Evolutionary conservation across 306 rosid genomes (phyloP), one percentile per base, ranked within the genome.

Genomic region (Lathyrus oleraceus): DNA sequence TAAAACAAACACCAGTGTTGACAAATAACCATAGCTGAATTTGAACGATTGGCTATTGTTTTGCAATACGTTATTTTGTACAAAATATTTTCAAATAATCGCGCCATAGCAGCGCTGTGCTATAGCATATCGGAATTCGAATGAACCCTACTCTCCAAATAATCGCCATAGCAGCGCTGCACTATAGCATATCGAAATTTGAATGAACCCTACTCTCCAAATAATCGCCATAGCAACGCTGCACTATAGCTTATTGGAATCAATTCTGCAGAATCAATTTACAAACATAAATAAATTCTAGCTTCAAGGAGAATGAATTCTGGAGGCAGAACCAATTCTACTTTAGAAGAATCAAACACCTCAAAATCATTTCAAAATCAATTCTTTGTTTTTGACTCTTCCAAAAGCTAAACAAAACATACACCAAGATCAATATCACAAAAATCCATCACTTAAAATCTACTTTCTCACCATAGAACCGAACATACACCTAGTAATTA

Each of bases 1-100:
- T 38, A 74, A 36, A 20, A 30, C 30, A 71, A 6, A 63, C 57
- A 62, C 4, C 67, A 19, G 32, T 72, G 59, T 52, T 45, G 49
- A 1, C 56, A 76, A 61, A 20, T 56, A 4, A 14, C 30, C 62
- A 67, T 10, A 30, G 68, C 67, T 61, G 44, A 14, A 58, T 44
- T 44, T 44, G 17, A 44, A 44, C 8, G 4, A 14, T 14, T 44
- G 5, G 15, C 49, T 44, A 44, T 13, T 14, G 17, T 12, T 44
- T 15, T 35, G 39, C 39, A 35, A 6, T 35, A 35, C 0, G 10
- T 7, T 35, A 35, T 35, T 35, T 7, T 7, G 39, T 35, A 35
- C 10, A 35, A 35, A 35, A 35, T 35, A 35, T 32, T 32, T 8
- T 35, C 39, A 35, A 32, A 32, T 32, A 32, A 32, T 32, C 16